Evolutionary conservation across 495 filamentous ascomycete species (phyloP), one percentile per base, ranked within the genome.

Genomic region (Penicillium manginii): DNA sequence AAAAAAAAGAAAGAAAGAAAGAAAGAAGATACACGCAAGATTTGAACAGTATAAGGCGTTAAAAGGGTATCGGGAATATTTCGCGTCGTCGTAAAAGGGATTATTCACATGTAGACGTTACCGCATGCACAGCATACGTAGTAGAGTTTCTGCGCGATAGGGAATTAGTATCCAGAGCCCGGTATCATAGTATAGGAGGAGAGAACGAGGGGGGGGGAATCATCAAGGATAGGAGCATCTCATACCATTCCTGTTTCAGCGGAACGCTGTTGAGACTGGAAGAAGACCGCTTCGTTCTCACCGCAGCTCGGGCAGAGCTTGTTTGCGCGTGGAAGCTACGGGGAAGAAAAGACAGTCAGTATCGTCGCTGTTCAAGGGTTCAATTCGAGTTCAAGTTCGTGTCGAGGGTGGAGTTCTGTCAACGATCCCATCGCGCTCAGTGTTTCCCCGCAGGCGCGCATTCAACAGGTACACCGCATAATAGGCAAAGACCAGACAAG

Each of bases 211-310:
- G n/a, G n/a, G n/a, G n/a, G n/a, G n/a, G n/a, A n/a, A n/a, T n/a
- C n/a, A n/a, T n/a, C n/a, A n/a, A n/a, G n/a, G n/a, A n/a, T n/a
- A n/a, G n/a, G n/a, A n/a, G n/a, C n/a, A n/a, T n/a, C n/a, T n/a
- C 50, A 39, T 69, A 98, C 94, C 94, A 98, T 98, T 74, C 96
- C 96, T 9, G 96, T 98, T 72, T 97, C 92, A 14, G 92, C 89
- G 50, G 88, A 96, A 67, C 96, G 88, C 78, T 97, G 93, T 71
- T 98, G 94, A 40, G 92, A 96, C 78, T 98, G 94, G 81, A 98
- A 98, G 75, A 96, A 98, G 45, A 98, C 96, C 1, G 91, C 90
- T 73, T 97, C 91, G 51, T 82, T 84, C 69, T 96, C 88, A 43
- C 84, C 80, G 80, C 94, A 98, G 55, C 82, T 82, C 14, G 93